These are phyloP conservation scores for Arabis hirsuta DNA, from an alignment of 345 rosid genomes.

Conservation along the genomic window DNA sequence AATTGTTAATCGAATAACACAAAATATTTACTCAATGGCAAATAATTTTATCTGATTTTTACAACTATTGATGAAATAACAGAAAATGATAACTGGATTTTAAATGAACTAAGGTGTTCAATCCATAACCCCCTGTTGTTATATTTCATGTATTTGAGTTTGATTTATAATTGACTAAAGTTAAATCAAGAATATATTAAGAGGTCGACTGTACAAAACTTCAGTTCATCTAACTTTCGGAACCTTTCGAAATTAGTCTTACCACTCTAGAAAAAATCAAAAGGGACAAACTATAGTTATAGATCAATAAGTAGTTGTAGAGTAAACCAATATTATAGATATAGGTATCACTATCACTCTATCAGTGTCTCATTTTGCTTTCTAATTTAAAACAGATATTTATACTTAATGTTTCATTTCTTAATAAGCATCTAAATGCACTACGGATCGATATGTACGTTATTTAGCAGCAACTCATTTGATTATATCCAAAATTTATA, in stretches of 20 bases:
- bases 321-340: neutral
- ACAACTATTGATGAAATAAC: neutral
- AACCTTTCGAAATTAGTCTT: neutral
- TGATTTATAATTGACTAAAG: neutral
- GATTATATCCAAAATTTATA: neutral
- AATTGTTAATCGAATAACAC: neutral
- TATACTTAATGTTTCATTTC: neutral
- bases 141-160: neutral
- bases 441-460: neutral
- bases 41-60: neutral
- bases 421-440: neutral
- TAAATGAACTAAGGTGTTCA: neutral
- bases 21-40: neutral
- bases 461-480: neutral
- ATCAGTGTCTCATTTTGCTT: neutral
- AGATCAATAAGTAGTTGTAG: neutral
- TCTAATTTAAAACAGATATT: neutral
- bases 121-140: neutral
- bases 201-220: neutral
- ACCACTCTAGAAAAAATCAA: neutral
- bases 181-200: neutral
- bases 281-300: neutral
- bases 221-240: neutral
- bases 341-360: too few species aligned
- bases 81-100: neutral